A percentile compares a stretch with the other conserved stretches of the same genome.
Conservation (phyloP, 2,329 filamentous ascomycete species). For the Didymellaceae sp. region DNA sequence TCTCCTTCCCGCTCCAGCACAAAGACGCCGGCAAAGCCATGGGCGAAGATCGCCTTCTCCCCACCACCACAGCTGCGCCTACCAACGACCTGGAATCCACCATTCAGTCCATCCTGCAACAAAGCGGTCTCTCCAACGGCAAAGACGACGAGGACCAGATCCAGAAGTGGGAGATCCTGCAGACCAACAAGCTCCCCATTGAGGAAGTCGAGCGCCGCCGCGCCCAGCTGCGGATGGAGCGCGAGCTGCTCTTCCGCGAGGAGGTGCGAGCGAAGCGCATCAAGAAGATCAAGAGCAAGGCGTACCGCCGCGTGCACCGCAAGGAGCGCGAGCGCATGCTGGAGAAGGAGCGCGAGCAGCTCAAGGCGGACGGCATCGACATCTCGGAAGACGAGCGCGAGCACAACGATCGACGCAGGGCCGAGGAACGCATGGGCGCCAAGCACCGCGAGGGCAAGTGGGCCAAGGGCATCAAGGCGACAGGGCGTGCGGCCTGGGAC, state of each 20-base stretch:
- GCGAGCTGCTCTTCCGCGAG: slow-evolving; percentile 87
- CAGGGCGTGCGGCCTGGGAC: slow-evolving; percentile 84
- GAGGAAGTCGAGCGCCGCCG: slow-evolving; percentile 75
- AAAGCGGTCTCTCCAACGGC: slow-evolving; percentile 76
- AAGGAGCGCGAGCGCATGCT: slow-evolving; percentile 71
- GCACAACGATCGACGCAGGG: slow-evolving; percentile 73
- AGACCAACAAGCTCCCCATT: slow-evolving; percentile 74
- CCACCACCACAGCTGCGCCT: slow-evolving; percentile 63
- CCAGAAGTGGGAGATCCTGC: slow-evolving; percentile 71
- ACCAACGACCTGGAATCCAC: slow-evolving; percentile 83
- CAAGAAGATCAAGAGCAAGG: slow-evolving; percentile 99
- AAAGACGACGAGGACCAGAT: slow-evolving; percentile 68
- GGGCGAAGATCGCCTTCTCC: slow-evolving; percentile 70
- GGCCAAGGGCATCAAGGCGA: slow-evolving; percentile 83
- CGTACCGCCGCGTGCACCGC: slow-evolving; percentile 89
- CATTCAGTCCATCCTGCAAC: slow-evolving; percentile 86
- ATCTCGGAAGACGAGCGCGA: slow-evolving; percentile 70
- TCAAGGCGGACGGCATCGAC: slow-evolving; percentile 65
- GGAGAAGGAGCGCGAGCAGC: slow-evolving; percentile 63
- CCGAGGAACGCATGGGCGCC: slow-evolving; percentile 83
- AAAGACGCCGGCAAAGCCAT: slow-evolving; percentile 67
- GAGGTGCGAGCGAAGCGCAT: slow-evolving; percentile 88
- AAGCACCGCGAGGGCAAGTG: slow-evolving; percentile 89
- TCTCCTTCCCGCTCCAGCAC: slow-evolving; percentile 84
- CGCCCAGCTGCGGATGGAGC: slow-evolving; percentile 76